Base-by-base conservation (phyloP, 2,329 filamentous ascomycete species). In the Nemania bipapillata region DNA sequence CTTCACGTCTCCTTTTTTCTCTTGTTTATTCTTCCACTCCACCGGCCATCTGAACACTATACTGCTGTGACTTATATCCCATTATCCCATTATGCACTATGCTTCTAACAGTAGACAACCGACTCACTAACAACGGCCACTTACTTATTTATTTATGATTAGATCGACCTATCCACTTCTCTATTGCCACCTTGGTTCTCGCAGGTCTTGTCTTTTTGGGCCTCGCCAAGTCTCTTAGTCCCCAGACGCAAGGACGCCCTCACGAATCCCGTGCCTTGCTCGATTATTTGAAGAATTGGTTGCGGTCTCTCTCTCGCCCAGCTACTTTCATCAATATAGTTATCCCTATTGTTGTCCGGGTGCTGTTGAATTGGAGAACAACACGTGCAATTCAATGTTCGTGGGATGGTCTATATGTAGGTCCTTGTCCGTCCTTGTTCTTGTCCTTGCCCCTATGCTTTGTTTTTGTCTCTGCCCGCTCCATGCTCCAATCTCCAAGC, bases 81-180 rank as follows among this genome's bases (percentile, higher is more conserved):
- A 26, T 30, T n/a, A 12, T n/a, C 11, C 7, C 12, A 40, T 47
- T 22, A 49, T 12, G 9, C 11, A n/a, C n/a, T n/a, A n/a, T n/a
- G n/a, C n/a, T n/a, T 20, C 4, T 20, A 37, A 15, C 20, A 8
- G 28, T 24, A 53, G 49, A 22, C 20, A 45, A 15, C 17, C 11
- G 7, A 12, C 53, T 56, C 15, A 57, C 52, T 54, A 8, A 52
- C 12, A 57, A 54, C 52, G 28, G 32, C 45, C 57, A 5, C 42
- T n/a, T 32, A 60, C 52, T 42, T 1, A 26, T 22, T 50, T 9
- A 32, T 42, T 24, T 15, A 12, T 40, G 47, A n/a, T 17, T 37
- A 79, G 79, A 80, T 59, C 76, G 78, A 8, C 79, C 79, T 2
- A 72, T 81, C 17, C 79, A 81, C 50, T 77, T 80, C 63, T 79